phyloP scores from a whole-genome alignment of 148 eudicot genomes.

The Chenopodium quinoa region DNA sequence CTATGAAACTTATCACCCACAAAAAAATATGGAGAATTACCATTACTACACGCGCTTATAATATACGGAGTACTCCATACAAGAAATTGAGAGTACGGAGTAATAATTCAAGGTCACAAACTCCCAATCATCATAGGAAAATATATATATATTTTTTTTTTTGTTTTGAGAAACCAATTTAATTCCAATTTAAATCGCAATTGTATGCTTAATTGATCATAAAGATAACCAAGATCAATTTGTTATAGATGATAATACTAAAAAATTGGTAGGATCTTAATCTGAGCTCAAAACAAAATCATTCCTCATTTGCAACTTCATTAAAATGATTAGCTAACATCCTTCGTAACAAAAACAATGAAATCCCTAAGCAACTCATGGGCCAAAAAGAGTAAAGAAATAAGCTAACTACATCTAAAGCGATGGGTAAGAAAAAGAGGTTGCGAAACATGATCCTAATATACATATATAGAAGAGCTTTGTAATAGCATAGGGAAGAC shows the following conservation, averaged over 20 bases:
- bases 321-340: not conserved
- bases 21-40: too few species aligned
- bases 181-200: not conserved
- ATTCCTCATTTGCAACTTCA: not conserved
- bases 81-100: too few species aligned
- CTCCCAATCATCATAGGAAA: too few species aligned
- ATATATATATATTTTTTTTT: too few species aligned
- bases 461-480: constrained; percentile 21
- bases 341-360: not conserved
- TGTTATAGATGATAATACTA: not conserved
- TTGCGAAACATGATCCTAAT: constrained; percentile 16
- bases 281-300: not conserved
- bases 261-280: too few species aligned
- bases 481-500: constrained; percentile 6
- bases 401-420: constrained; percentile 13
- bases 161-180: too few species aligned
- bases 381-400: constrained; percentile 4
- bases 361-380: not conserved
- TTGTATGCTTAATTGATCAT: not conserved
- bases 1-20: too few species aligned
- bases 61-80: too few species aligned
- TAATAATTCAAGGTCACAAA: too few species aligned
- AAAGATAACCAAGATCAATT: not conserved
- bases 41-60: too few species aligned
- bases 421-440: not conserved